These are phyloP conservation scores for Paraglomus occultum DNA, from an alignment of 192 early-diverging fungal species.

Conservation along the genomic window DNA sequence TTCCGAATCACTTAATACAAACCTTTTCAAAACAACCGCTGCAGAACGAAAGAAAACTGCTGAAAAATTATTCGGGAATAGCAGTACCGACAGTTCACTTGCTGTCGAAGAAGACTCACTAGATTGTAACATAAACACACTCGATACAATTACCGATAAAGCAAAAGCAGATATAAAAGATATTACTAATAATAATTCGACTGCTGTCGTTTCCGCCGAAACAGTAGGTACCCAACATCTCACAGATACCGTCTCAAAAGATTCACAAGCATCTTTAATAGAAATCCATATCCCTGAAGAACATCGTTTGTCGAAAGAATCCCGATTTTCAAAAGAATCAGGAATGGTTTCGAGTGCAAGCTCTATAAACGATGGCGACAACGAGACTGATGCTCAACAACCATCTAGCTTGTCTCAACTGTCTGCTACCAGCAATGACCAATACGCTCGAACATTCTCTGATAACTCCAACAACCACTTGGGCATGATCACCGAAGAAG, in stretches of 20 bases:
- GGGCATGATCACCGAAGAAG: slow-evolving; percentile 28
- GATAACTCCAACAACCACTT: slow-evolving; percentile 14
- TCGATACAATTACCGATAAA: background rate
- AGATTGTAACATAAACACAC: background rate
- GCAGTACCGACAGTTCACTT: background rate
- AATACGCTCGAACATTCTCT: background rate
- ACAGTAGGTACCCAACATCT: background rate
- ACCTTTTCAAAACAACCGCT: background rate
- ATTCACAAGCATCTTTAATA: background rate
- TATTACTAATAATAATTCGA: background rate
- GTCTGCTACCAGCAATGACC: background rate
- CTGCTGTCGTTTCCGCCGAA: background rate
- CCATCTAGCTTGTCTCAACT: background rate
- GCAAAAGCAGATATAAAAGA: slow-evolving; percentile 1
- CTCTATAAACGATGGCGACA: slow-evolving; percentile 6
- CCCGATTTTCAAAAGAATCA: slow-evolving; percentile 27
- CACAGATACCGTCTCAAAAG: background rate
- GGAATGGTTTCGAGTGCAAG: slow-evolving; percentile 18
- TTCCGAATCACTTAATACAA: background rate
- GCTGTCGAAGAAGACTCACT: background rate
- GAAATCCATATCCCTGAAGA: background rate
- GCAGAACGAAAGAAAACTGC: slow-evolving; percentile 7
- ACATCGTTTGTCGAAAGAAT: slow-evolving; percentile 12
- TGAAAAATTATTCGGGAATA: slow-evolving; percentile 12
- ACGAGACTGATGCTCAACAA: background rate